Evolutionary conservation across 169 alveolate species (phyloP).

Genomic region (Babesia divergens): DNA sequence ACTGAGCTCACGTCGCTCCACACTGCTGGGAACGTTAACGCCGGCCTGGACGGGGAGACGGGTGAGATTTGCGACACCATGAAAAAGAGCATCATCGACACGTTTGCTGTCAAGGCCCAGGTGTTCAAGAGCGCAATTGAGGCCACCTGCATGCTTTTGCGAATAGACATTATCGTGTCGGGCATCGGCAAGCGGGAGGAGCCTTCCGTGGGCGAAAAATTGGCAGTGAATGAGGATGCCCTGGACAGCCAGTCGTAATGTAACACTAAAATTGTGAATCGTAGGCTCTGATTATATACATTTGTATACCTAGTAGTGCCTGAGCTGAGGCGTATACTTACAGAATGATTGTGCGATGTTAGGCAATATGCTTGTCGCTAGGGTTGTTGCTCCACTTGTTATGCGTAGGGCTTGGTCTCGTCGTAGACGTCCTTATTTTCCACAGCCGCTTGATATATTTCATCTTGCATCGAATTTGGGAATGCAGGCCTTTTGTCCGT

Average conservation of each 20-base stretch:
- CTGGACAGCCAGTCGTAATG: conserved; percentile 30
- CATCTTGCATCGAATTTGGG: conserved; percentile 23
- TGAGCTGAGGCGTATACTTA: too few relatives aligned
- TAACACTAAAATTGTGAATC: too few relatives aligned
- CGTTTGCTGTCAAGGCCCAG: conserved; percentile 92
- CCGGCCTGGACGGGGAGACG: conserved; percentile 92
- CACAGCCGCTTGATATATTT: neutral
- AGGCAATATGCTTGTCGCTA: too few relatives aligned
- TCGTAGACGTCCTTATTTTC: neutral
- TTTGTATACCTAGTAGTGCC: too few relatives aligned
- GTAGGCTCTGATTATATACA: too few relatives aligned
- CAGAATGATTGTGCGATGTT: too few relatives aligned
- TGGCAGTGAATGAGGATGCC: conserved; percentile 53
- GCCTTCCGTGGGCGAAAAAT: conserved; percentile 31
- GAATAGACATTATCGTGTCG: conserved; percentile 95
- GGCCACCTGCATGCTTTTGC: conserved; percentile 87
- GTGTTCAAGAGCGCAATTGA: conserved; percentile 95
- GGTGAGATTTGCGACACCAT: conserved; percentile 89
- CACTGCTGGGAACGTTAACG: conserved; percentile 64
- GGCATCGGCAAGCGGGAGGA: conserved; percentile 85
- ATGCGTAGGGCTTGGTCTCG: neutral
- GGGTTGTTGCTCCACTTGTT: too few relatives aligned
- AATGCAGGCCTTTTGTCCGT: conserved; percentile 4
- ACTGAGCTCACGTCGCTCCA: conserved; percentile 90
- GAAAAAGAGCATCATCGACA: conserved; percentile 88